phyloP scores from a whole-genome alignment of 192 early-diverging fungal species.

The Tieghemiomyces parasiticus region DNA sequence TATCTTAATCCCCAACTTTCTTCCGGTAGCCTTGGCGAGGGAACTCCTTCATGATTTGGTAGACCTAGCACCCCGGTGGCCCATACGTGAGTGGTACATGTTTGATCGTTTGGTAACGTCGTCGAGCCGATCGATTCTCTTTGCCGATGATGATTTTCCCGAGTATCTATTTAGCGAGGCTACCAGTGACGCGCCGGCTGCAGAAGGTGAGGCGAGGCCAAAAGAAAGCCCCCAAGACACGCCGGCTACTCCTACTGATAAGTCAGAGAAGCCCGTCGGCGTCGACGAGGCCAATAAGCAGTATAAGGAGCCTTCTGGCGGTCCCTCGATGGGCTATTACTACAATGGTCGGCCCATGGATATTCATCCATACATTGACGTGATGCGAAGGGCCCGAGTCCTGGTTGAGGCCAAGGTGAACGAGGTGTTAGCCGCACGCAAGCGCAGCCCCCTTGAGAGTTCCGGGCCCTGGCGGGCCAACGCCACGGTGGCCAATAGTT shows the following conservation, averaged over 20 bases:
- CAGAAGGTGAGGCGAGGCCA: neutral
- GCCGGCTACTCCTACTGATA: neutral
- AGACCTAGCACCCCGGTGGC: conserved; percentile 1
- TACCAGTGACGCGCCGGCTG: neutral
- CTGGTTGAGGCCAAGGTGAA: conserved; percentile 10
- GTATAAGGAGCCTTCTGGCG: neutral
- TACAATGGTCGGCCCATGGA: neutral
- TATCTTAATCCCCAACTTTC: neutral
- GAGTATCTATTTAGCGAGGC: neutral
- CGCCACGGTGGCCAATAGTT: conserved; percentile 4
- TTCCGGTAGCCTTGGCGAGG: conserved; percentile 1
- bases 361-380: neutral
- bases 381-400: neutral
- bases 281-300: neutral
- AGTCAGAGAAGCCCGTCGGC: neutral
- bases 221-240: neutral
- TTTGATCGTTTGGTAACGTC: conserved; percentile 8
- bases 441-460: neutral
- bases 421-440: neutral
- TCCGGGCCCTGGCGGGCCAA: neutral
- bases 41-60: neutral
- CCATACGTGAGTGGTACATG: conserved; percentile 1
- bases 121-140: neutral
- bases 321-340: neutral
- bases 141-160: neutral